A percentile compares a stretch with the other conserved stretches of the same genome.
Evolutionary conservation across 139 green algal species (phyloP).

Genomic region (Micractinium sp.): DNA sequence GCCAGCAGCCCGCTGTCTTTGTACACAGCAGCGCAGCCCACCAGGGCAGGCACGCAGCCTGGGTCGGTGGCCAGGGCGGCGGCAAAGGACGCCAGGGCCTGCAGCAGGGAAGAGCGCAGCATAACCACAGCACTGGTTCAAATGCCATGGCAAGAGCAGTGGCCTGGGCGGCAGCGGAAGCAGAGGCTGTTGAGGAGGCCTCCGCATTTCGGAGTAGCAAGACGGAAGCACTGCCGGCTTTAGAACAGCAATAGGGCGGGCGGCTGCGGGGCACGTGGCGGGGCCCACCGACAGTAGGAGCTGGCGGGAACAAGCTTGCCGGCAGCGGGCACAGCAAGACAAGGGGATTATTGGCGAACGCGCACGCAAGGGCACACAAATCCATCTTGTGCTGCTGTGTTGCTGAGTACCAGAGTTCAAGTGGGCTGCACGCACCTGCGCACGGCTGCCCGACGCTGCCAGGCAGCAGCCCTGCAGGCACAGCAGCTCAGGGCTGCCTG

Average conservation of each 20-base stretch:
- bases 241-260: too few species aligned
- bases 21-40: slow-evolving; percentile 69
- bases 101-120: slow-evolving; percentile 12
- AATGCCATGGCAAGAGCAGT: too few species aligned
- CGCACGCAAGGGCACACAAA: background rate
- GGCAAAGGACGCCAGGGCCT: slow-evolving; percentile 77
- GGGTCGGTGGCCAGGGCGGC: slow-evolving; percentile 55
- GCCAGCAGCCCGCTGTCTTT: slow-evolving; percentile 67
- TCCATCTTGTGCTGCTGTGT: too few species aligned
- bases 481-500: slow-evolving; percentile 50
- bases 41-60: slow-evolving; percentile 54
- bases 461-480: slow-evolving; percentile 63
- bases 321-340: background rate
- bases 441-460: slow-evolving; percentile 46
- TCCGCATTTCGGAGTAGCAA: too few species aligned
- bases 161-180: too few species aligned
- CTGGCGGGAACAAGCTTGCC: background rate
- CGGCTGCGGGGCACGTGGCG: too few species aligned
- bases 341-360: background rate
- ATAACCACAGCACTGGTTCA: background rate
- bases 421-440: slow-evolving; percentile 36
- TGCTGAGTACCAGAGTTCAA: too few species aligned
- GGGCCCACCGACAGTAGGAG: too few species aligned
- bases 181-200: too few species aligned
- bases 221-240: too few species aligned